Conservation (phyloP, 192 early-diverging fungal genomes). For the Dispira parvispora region DNA sequence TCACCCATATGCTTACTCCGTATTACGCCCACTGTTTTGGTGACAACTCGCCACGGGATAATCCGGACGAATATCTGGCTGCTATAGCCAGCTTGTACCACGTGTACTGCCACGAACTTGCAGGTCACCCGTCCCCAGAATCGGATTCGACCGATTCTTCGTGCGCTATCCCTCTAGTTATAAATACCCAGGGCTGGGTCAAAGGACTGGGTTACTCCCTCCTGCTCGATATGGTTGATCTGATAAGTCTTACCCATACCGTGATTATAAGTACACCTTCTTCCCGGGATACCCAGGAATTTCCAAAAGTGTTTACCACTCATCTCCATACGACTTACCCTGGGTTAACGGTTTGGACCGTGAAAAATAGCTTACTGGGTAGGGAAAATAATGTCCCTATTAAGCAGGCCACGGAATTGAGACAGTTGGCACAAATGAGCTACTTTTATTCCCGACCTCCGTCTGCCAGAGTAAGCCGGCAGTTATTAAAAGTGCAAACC, state of each 20-base stretch:
- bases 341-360: neutral
- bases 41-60: conserved; percentile 48
- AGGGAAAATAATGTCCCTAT: too few relatives aligned
- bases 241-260: conserved; percentile 48
- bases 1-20: conserved; percentile 47
- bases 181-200: conserved; percentile 93
- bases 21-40: conserved; percentile 62
- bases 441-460: too few relatives aligned
- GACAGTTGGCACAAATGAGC: too few relatives aligned
- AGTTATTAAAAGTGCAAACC: neutral
- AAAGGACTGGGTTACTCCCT: conserved; percentile 79
- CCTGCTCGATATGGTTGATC: conserved; percentile 42
- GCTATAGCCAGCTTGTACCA: conserved; percentile 43
- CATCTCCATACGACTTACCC: neutral
- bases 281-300: neutral
- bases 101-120: conserved; percentile 33
- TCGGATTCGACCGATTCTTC: conserved; percentile 14
- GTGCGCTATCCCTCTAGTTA: conserved; percentile 55
- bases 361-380: neutral
- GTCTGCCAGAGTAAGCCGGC: neutral
- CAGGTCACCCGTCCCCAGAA: conserved; percentile 4
- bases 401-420: too few relatives aligned
- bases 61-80: conserved; percentile 65
- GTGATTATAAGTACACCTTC: conserved; percentile 26
- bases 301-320: neutral